Base-by-base conservation (phyloP, 1,284 basidiomycete genomes). In the Peniophora sp. region DNA sequence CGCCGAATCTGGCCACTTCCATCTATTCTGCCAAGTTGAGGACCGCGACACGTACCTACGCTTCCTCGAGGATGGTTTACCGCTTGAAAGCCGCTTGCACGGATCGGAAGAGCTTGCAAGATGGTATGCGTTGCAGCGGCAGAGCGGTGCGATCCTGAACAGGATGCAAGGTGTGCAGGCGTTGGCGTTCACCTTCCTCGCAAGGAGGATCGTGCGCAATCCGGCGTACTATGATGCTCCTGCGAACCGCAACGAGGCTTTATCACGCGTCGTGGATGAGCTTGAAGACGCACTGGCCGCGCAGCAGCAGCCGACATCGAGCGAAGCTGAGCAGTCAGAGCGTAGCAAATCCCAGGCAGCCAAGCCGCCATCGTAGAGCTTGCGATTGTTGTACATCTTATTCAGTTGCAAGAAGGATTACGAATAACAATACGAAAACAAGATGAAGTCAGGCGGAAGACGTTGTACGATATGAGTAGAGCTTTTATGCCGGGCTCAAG, bases 1-100 rank as follows among this genome's bases (percentile, higher is more conserved):
- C 58, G 68, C 73, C 14, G 73, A 69, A 25, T 62, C 69, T 17
- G 92, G 90, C 0, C 77, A 75, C 54, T 96, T 92, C 71, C 77
- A 86, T 60, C 68, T 98, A 53, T 88, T 98, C 69, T 95, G 93
- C 65, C 90, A 94, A 63, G 73, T 83, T 23, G 90, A 97, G 65
- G 77, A 83, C 50, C 77, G 83, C 59, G 85, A 90, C 59, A 84
- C 85, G 11, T 85, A 92, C 60, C 77, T 80, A 44, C 83, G 87
- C 20, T 90, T 95, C 70, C 69, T 99, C 53, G 81, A 83, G 46
- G 83, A 92, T 27, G 97, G 97, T 6, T 71, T 97, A 19, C 91
- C 93, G 0, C 71, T 98, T 23, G 96, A 98, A 68, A 97, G 94
- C 1, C 71, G 73, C 23, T 66, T 97, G 14, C 68, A 83, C 35